Evolutionary conservation across 257 asterid species (phyloP).

Genomic region (Plantago major): DNA sequence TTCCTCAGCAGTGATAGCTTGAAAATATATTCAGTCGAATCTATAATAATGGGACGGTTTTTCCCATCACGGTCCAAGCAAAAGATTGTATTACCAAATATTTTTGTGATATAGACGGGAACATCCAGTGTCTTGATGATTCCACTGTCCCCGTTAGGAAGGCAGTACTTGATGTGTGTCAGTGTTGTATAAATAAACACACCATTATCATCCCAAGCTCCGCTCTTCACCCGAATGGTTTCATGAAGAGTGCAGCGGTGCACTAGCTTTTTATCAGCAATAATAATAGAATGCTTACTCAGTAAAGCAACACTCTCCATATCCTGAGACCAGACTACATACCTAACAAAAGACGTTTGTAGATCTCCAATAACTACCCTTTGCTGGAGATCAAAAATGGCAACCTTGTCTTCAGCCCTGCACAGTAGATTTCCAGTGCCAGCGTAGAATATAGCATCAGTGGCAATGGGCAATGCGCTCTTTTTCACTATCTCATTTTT

Average conservation of each 20-base stretch:
- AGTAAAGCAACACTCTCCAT: constrained; percentile 92
- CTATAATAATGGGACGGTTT: constrained; percentile 80
- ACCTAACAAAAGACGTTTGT: constrained; percentile 76
- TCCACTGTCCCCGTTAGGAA: constrained; percentile 97
- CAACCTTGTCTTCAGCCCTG: constrained; percentile 94
- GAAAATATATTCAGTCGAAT: constrained; percentile 83
- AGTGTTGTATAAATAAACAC: constrained; percentile 87
- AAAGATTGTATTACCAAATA: constrained; percentile 77
- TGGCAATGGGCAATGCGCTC: constrained; percentile 58
- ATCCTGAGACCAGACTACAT: constrained; percentile 92
- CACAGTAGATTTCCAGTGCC: constrained; percentile 94
- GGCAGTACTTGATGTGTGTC: constrained; percentile 93
- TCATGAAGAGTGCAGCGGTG: constrained; percentile 98
- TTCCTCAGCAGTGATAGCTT: constrained; percentile 72
- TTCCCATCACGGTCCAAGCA: constrained; percentile 98
- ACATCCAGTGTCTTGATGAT: constrained; percentile 87
- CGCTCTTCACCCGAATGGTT: constrained; percentile 98
- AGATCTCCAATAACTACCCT: constrained; percentile 79
- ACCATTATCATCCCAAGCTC: constrained; percentile 99
- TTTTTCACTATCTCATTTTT: constrained; percentile 76
- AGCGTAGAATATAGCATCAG: constrained; percentile 93
- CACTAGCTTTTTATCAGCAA: constrained; percentile 84
- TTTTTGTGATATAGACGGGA: constrained; percentile 85
- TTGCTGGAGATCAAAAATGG: constrained; percentile 90
- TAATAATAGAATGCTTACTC: constrained; percentile 93